These are phyloP conservation scores for Neopestalotiopsis rosae DNA, from an alignment of 2,329 filamentous ascomycete species.

Conservation along the genomic window DNA sequence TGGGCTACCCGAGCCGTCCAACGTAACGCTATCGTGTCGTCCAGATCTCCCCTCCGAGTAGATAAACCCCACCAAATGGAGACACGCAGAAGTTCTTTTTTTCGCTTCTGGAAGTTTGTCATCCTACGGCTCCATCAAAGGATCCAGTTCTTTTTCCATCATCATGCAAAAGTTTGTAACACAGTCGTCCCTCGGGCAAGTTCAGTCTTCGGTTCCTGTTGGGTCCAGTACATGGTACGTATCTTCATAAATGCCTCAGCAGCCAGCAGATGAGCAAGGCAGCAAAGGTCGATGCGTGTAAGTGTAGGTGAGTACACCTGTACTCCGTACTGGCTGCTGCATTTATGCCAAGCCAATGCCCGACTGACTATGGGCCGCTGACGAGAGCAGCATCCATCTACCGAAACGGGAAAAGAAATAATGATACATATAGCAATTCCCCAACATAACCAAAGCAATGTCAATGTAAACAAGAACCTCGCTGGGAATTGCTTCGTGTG, in stretches of 20 bases:
- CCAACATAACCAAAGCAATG: not conserved
- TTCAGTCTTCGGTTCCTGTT: not conserved
- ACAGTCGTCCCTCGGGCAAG: not conserved
- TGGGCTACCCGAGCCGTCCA: not conserved
- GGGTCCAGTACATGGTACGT: not conserved
- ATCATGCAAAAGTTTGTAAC: not conserved
- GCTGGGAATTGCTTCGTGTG: not conserved
- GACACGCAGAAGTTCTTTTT: not conserved
- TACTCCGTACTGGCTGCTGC: not conserved
- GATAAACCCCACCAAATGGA: not conserved
- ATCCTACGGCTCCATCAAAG: not conserved
- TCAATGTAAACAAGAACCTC: not conserved
- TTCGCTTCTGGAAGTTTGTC: not conserved
- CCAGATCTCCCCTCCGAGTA: not conserved
- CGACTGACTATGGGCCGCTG: not conserved
- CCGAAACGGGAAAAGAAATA: not conserved
- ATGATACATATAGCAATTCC: not conserved
- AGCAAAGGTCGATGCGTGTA: not conserved
- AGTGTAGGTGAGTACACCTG: not conserved
- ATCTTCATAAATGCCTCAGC: not conserved
- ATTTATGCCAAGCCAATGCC: not conserved
- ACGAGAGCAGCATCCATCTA: too few relatives aligned
- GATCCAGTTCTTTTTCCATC: not conserved
- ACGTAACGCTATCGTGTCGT: conserved; percentile 1
- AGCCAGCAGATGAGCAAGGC: not conserved